Evolutionary conservation across 140 eudicot species (phyloP).

Genomic region (Oenanthe javanica): DNA sequence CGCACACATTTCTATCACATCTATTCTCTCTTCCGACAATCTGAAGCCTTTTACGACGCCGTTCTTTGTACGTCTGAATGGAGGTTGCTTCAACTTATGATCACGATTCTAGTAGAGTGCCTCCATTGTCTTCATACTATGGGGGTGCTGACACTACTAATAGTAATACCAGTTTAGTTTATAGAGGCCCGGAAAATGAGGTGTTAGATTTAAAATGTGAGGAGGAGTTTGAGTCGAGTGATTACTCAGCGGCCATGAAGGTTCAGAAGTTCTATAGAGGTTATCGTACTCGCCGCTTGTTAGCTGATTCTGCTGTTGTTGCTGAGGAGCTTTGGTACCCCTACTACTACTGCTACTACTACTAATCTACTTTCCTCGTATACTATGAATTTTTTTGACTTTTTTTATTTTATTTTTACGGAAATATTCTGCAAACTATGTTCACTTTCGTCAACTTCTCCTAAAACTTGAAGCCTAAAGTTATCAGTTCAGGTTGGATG

Average conservation of each 20-base stretch:
- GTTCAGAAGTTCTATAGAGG: conserved; percentile 37
- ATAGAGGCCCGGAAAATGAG: neutral
- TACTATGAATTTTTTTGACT: no score
- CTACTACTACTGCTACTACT: no score
- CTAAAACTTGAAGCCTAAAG: no score
- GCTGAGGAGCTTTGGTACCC: conserved; percentile 27
- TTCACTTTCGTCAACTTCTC: no score
- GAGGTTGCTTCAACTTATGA: conserved; percentile 28
- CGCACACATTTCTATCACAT: neutral
- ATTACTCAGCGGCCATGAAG: conserved; percentile 21
- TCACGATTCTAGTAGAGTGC: conserved; percentile 4
- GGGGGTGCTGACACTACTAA: neutral
- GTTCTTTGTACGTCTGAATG: conserved; percentile 7
- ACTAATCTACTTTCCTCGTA: neutral
- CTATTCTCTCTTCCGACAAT: neutral
- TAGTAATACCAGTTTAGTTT: no score
- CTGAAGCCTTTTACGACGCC: neutral
- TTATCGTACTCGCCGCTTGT: conserved; percentile 32
- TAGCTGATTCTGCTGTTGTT: conserved; percentile 35
- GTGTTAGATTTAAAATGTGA: neutral
- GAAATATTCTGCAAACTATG: no score
- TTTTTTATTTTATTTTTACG: no score
- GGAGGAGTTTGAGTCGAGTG: conserved; percentile 4
- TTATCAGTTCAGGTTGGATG: no score
- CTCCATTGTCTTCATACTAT: neutral